These are phyloP conservation scores for Arabidopsis arenosa DNA, from an alignment of 345 rosid species.

Conservation along the genomic window DNA sequence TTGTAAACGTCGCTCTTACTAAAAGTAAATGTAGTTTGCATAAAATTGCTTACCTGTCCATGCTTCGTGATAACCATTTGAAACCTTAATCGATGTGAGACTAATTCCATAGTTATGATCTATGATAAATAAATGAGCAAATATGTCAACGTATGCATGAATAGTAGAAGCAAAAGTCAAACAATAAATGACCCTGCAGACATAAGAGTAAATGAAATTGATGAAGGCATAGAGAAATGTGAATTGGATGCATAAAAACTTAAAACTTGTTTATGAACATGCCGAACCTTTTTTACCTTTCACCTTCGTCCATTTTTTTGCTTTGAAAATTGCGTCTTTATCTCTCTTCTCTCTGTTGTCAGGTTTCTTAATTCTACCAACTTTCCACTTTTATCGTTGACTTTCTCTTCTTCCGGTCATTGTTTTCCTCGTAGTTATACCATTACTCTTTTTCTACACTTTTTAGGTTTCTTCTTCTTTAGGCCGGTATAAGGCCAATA, in stretches of 20 bases:
- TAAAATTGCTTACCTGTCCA: neutral
- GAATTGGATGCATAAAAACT: constrained; percentile 22
- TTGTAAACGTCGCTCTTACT: neutral
- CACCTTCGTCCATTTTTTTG: neutral
- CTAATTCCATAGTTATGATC: constrained; percentile 12
- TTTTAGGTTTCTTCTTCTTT: constrained; percentile 1
- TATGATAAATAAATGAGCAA: neutral
- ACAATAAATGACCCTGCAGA: constrained; percentile 23
- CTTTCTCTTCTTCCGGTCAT: neutral
- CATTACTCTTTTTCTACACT: constrained; percentile 7
- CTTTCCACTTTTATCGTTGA: neutral
- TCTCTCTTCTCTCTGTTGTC: neutral
- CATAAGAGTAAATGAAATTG: constrained; percentile 29
- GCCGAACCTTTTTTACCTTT: neutral
- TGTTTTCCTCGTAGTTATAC: constrained; percentile 4
- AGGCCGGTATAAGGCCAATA: neutral
- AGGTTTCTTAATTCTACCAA: constrained; percentile 12
- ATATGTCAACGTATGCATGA: neutral
- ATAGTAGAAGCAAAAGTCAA: constrained; percentile 29
- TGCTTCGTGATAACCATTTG: neutral
- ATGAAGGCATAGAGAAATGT: constrained; percentile 33
- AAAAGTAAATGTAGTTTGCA: neutral
- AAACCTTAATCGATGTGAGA: neutral
- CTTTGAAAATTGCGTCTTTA: constrained; percentile 3
- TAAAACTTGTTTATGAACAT: constrained; percentile 10